phyloP scores from a whole-genome alignment of 169 alveolate genomes.

The Miamiensis avidus region DNA sequence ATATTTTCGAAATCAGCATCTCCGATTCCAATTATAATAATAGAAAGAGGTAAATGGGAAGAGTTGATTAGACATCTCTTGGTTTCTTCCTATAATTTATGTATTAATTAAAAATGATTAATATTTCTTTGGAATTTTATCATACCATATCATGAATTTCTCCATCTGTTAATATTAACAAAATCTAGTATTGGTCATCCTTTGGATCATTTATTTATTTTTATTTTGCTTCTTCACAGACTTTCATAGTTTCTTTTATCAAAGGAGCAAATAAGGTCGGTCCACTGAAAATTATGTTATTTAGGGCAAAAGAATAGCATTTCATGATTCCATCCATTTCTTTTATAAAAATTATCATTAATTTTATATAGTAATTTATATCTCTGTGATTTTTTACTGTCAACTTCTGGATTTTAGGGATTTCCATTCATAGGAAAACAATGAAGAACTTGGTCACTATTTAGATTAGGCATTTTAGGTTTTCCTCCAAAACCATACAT shows the following conservation, averaged over 20 bases:
- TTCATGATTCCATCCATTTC: slow-evolving; percentile 66
- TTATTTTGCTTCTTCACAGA: slow-evolving; percentile 42
- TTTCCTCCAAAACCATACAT: slow-evolving; percentile 80
- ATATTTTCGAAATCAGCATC: slow-evolving; percentile 62
- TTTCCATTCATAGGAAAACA: slow-evolving; percentile 66
- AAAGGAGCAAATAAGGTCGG: slow-evolving; percentile 70
- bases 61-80: slow-evolving; percentile 53
- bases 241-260: slow-evolving; percentile 40
- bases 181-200: slow-evolving; percentile 66
- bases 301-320: slow-evolving; percentile 49
- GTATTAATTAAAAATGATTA: too few species aligned
- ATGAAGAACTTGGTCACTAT: slow-evolving; percentile 35
- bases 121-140: too few species aligned
- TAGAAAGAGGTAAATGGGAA: slow-evolving; percentile 67
- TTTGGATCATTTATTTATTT: slow-evolving; percentile 45
- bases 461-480: slow-evolving; percentile 39
- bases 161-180: too few species aligned
- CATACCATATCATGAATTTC: too few species aligned
- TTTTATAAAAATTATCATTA: too few species aligned
- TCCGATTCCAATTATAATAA: slow-evolving; percentile 80
- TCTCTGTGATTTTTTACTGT: too few species aligned
- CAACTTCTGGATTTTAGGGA: slow-evolving; percentile 57
- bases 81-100: slow-evolving; percentile 34
- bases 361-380: too few species aligned
- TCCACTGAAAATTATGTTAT: slow-evolving; percentile 52